Conservation (phyloP, 129 eudicot genomes). For the Ambrosia artemisiifolia region DNA sequence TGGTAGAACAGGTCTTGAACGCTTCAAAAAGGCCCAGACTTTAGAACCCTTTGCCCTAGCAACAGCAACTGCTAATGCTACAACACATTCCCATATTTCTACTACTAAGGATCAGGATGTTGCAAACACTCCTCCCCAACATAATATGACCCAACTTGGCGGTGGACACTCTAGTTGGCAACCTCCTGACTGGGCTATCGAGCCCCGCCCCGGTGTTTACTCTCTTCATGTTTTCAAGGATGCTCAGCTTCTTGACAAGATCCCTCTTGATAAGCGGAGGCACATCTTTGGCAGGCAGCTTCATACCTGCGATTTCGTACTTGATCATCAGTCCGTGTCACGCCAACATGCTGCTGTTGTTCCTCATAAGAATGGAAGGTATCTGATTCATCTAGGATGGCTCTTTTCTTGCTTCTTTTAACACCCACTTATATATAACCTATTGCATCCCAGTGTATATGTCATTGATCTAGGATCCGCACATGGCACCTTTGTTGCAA, state of each 20-base stretch:
- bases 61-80: conserved; percentile 18
- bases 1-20: conserved; percentile 87
- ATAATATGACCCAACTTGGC: conserved; percentile 70
- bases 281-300: conserved; percentile 93
- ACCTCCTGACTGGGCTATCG: conserved; percentile 99
- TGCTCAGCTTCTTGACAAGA: conserved; percentile 71
- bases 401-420: neutral
- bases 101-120: conserved; percentile 41
- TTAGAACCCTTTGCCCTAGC: conserved; percentile 73
- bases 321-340: conserved; percentile 96
- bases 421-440: neutral
- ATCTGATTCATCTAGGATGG: neutral
- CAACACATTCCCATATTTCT: conserved; percentile 23
- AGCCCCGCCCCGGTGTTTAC: conserved; percentile 84
- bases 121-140: conserved; percentile 1
- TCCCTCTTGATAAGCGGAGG: conserved; percentile 65
- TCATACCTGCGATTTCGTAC: conserved; percentile 87
- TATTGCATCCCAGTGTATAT: conserved; percentile 48
- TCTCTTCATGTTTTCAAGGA: conserved; percentile 89
- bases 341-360: conserved; percentile 97
- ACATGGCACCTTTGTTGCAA: conserved; percentile 98
- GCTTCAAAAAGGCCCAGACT: conserved; percentile 89
- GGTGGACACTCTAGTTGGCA: conserved; percentile 92
- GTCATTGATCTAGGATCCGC: conserved; percentile 97
- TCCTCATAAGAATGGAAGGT: conserved; percentile 98